Evolutionary conservation across 768 basidiomycete genomes (phyloP).

Genomic region (Mycena leptocephala): DNA sequence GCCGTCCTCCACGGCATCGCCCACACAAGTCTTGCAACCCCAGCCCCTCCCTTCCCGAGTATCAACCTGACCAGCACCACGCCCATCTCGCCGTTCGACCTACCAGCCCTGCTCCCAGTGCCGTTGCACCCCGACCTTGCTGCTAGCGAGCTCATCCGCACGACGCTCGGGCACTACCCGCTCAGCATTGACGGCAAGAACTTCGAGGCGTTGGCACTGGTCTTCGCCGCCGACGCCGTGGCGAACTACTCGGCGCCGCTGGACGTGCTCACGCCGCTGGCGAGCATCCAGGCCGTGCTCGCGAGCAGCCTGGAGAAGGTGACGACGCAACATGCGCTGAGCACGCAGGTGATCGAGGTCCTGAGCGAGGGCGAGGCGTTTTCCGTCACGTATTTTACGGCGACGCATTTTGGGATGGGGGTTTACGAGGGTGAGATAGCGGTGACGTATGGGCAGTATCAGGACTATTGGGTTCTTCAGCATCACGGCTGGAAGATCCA

Average conservation of each 20-base stretch:
- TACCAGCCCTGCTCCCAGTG: constrained; percentile 24
- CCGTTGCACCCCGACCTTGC: constrained; percentile 23
- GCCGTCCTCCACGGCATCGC: constrained; percentile 17
- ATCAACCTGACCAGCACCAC: constrained; percentile 25
- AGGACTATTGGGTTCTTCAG: constrained; percentile 26
- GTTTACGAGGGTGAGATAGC: constrained; percentile 21
- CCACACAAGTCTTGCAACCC: constrained; percentile 23
- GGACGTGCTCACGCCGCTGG: constrained; percentile 20
- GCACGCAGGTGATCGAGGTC: constrained; percentile 25
- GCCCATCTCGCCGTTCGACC: constrained; percentile 24
- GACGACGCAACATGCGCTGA: constrained; percentile 21
- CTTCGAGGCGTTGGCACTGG: constrained; percentile 17
- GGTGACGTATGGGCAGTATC: constrained; percentile 25
- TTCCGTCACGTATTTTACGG: constrained; percentile 26
- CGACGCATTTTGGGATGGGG: constrained; percentile 26
- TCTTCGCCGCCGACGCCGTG: constrained; percentile 22
- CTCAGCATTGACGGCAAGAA: constrained; percentile 26
- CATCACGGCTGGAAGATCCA: constrained; percentile 23
- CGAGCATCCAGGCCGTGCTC: constrained; percentile 21
- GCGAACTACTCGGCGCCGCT: constrained; percentile 26
- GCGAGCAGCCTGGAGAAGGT: constrained; percentile 24
- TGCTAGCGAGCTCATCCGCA: constrained; percentile 24
- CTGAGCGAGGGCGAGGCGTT: constrained; percentile 22
- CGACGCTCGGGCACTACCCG: constrained; percentile 21
- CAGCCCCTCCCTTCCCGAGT: constrained; percentile 16